These are phyloP conservation scores for Mycena floridula DNA, from an alignment of 768 basidiomycete species.

Conservation along the genomic window DNA sequence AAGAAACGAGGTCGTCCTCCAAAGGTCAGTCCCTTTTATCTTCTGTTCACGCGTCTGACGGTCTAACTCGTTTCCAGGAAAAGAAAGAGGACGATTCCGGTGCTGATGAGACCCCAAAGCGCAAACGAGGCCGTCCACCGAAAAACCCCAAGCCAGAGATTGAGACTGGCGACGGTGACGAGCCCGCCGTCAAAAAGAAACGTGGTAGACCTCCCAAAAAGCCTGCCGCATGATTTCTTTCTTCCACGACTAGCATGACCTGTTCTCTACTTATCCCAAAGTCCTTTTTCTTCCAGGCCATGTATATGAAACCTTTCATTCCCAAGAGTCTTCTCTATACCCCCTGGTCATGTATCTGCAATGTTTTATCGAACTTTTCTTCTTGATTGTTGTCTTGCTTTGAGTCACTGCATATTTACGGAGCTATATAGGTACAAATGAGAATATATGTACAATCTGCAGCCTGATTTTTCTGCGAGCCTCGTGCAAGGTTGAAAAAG, in stretches of 20 bases:
- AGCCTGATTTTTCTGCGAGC: neutral
- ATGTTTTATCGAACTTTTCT: conserved; percentile 13
- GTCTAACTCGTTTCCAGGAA: conserved; percentile 14
- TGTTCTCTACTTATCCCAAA: too few relatives aligned
- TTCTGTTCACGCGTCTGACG: neutral
- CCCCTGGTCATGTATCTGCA: too few relatives aligned
- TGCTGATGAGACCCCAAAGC: conserved; percentile 44
- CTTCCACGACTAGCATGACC: too few relatives aligned
- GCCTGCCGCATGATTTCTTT: conserved; percentile 9
- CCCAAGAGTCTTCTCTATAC: too few relatives aligned
- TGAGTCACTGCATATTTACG: neutral
- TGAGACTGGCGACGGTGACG: conserved; percentile 37
- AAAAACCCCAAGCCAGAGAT: conserved; percentile 52
- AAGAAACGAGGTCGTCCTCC: conserved; percentile 65
- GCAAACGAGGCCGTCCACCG: conserved; percentile 70
- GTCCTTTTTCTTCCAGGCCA: too few relatives aligned
- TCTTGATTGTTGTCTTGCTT: neutral
- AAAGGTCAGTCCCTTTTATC: conserved; percentile 37
- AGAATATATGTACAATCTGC: neutral
- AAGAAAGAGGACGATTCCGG: conserved; percentile 32
- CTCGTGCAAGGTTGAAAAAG: neutral
- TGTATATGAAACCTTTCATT: too few relatives aligned
- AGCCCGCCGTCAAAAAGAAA: conserved; percentile 58
- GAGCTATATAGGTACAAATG: neutral
- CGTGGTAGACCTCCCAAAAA: conserved; percentile 68